These are phyloP conservation scores for Rhizopus microsporus DNA, from an alignment of 371 early-diverging fungal species.

Conservation along the genomic window DNA sequence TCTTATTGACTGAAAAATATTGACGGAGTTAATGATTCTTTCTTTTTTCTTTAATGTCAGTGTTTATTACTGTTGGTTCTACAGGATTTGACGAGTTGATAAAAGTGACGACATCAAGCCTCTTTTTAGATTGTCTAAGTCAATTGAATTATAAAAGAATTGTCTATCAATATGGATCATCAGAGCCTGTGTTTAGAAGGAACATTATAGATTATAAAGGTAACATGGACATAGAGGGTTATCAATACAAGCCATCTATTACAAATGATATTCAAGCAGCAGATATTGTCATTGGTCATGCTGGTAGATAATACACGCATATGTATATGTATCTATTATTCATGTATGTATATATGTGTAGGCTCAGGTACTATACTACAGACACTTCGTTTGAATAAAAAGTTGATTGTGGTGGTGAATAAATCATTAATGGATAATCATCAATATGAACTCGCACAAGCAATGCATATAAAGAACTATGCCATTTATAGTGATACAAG, in stretches of 20 bases:
- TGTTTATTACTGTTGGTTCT: constrained; percentile 89
- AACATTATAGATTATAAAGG: constrained; percentile 20
- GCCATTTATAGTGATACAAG: constrained; percentile 48
- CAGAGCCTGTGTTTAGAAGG: constrained; percentile 27
- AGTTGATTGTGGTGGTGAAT: constrained; percentile 78
- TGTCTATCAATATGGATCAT: constrained; percentile 76
- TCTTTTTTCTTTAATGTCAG: constrained; percentile 16
- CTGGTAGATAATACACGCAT: constrained; percentile 48
- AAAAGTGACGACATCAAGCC: constrained; percentile 33
- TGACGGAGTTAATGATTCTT: constrained; percentile 9
- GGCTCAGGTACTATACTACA: constrained; percentile 85
- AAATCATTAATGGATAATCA: constrained; percentile 82
- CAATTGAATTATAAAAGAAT: constrained; percentile 42
- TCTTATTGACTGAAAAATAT: constrained; percentile 19
- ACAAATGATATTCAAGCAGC: constrained; percentile 57
- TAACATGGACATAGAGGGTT: constrained; percentile 46
- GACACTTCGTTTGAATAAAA: constrained; percentile 62
- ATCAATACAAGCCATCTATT: constrained; percentile 63
- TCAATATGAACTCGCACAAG: constrained; percentile 81
- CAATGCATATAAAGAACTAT: constrained; percentile 59
- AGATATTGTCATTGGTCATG: constrained; percentile 73
- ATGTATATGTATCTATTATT: neutral
- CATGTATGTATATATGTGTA: constrained; percentile 13
- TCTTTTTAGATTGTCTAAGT: constrained; percentile 51
- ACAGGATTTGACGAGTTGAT: constrained; percentile 85